Conservation (phyloP, 2,329 filamentous ascomycete species). For the Fusarium cicatricum region DNA sequence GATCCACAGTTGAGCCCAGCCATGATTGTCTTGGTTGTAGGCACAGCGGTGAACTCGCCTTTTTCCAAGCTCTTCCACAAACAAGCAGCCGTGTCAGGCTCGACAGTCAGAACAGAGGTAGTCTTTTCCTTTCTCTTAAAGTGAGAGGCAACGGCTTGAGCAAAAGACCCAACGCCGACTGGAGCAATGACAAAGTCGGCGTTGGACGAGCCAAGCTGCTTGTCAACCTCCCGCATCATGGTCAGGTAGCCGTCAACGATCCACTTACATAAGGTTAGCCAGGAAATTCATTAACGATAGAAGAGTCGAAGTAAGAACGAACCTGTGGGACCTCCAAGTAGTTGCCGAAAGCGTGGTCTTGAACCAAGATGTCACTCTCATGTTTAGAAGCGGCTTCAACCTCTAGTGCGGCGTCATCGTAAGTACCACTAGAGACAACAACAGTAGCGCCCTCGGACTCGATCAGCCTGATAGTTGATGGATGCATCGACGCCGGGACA, state of each 20-base stretch:
- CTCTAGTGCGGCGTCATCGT: conserved; percentile 67
- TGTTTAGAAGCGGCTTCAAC: conserved; percentile 55
- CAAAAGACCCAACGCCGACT: conserved; percentile 77
- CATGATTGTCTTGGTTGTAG: conserved; percentile 74
- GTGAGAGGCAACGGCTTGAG: conserved; percentile 72
- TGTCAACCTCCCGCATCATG: conserved; percentile 73
- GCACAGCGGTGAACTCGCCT: conserved; percentile 57
- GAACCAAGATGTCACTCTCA: conserved; percentile 63
- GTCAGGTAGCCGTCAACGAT: conserved; percentile 82
- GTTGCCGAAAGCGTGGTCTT: conserved; percentile 73
- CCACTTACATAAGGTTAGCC: conserved; percentile 55
- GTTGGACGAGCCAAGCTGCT: conserved; percentile 57
- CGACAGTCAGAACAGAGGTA: conserved; percentile 68
- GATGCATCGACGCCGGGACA: conserved; percentile 67
- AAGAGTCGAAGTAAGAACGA: rapidly evolving
- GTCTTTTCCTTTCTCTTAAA: conserved; percentile 59
- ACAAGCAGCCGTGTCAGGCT: conserved; percentile 71
- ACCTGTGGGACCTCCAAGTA: conserved; percentile 72
- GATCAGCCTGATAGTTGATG: conserved; percentile 63
- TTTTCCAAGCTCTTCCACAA: conserved; percentile 61
- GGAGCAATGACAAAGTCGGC: conserved; percentile 66
- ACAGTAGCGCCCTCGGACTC: conserved; percentile 69
- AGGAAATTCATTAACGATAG: not conserved
- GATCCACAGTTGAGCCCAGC: conserved; percentile 77
- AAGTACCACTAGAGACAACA: conserved; percentile 62